Base-by-base conservation (phyloP, 768 basidiomycete species). In the Mycena latifolia region DNA sequence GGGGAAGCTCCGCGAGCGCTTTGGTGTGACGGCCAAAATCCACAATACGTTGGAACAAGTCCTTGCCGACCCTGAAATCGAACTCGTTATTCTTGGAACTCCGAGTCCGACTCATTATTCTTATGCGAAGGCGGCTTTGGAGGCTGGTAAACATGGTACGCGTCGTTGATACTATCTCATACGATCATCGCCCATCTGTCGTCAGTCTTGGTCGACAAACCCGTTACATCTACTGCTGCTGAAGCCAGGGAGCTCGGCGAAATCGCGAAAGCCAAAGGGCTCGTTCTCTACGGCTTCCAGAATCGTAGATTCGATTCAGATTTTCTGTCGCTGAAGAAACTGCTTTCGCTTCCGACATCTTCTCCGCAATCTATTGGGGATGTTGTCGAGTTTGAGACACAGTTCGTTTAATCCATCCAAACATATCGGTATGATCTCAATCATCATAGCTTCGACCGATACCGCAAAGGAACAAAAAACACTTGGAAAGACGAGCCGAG, bases 271-370 rank as follows among this genome's bases (percentile, higher is more conserved):
- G 75, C 82, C 14, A 90, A 90, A 71, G 80, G 82, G 20, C 80
- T 90, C 28, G 82, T 93, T 33, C 78, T 93, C 22, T 93, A 91
- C 73, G 86, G 85, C 17, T 92, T 87, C 77, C 92, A 92, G 73
- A 92, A 91, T 74, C 83, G 92, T 54, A 84, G 92, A 61, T 93
- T 89, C 87, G 92, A 93, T 77, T 88, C 89, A 3, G 92, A 94
- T 73, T 93, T 89, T 77, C 80, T 92, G 41, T 85, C 92, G 9
- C 77, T 94, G 53, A 85, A 83, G 69, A 80, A 81, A 41, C 81
- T 94, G 25, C 76, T 94, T 27, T 77, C 80, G 10, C 80, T 89
- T 22, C 86, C 89, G 18, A 72, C 83, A 11, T 78, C 82, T 12
- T 82, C 86, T 18, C 79, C 85, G 2, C 78, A 84, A 56, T 87